Evolutionary conservation across 495 filamentous ascomycete species (phyloP).

Genomic region (Aspergillus cavernicola): DNA sequence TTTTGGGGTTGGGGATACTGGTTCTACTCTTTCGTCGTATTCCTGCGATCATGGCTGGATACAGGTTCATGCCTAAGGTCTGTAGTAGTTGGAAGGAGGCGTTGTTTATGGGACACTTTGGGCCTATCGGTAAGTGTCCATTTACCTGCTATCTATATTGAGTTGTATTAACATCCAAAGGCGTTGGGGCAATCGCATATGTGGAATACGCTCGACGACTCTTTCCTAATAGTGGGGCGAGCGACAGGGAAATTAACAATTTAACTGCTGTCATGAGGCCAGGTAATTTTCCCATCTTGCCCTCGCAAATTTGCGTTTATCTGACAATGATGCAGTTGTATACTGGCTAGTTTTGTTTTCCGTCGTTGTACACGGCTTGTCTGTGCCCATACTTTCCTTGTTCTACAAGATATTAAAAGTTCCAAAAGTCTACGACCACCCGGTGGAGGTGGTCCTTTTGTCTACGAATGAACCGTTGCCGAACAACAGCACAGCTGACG

Average conservation of each 20-base stretch:
- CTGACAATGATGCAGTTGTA: conserved; percentile 37
- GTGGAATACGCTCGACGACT: conserved; percentile 53
- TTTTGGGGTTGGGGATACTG: conserved; percentile 30
- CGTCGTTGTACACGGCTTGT: conserved; percentile 55
- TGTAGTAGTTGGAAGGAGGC: conserved; percentile 38
- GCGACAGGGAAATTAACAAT: conserved; percentile 50
- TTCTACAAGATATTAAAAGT: conserved; percentile 45
- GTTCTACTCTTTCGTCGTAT: conserved; percentile 37
- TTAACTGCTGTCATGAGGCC: conserved; percentile 48
- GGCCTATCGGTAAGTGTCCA: conserved; percentile 31
- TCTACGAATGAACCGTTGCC: conserved; percentile 49
- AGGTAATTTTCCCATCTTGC: conserved; percentile 17
- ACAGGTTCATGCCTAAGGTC: conserved; percentile 35
- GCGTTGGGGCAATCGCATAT: conserved; percentile 35
- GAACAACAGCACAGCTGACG: conserved; percentile 47
- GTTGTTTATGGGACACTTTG: conserved; percentile 41
- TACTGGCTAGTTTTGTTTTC: conserved; percentile 59
- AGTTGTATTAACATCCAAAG: conserved; percentile 18
- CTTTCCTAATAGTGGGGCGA: conserved; percentile 47
- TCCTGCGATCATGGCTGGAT: conserved; percentile 34
- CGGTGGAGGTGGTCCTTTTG: conserved; percentile 44
- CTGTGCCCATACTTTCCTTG: conserved; percentile 48
- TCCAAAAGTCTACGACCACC: conserved; percentile 47
- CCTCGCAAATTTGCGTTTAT: background rate
- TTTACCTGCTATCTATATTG: background rate